Base-by-base conservation (phyloP, 2,329 filamentous ascomycete species). In the Colletotrichum eleusines region DNA sequence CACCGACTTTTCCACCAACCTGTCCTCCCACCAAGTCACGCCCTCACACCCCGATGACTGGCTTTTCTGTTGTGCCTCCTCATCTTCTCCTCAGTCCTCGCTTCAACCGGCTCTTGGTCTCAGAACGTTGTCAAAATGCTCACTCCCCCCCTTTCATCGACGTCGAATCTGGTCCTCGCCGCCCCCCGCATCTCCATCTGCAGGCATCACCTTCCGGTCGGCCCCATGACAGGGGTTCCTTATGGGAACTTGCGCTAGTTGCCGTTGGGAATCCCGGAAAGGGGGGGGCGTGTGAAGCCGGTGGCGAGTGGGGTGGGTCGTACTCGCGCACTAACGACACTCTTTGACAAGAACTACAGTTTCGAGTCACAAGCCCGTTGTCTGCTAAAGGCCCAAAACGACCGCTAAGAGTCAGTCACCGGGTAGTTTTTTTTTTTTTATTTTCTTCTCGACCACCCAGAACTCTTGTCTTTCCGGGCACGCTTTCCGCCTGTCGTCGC, bases 151-250 rank as follows among this genome's bases (percentile, higher is more conserved):
- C 42, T 69, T 66, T 61, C 54, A 26, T 55, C 65, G 69, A 72
- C 69, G 69, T 72, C 65, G 54, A 70, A 50, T 63, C 46, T 70
- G 40, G 61, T 69, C 50, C 61, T 69, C 55, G 60, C 40, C 61
- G 54, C 69, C 69, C 69, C 69, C 69, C 69, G 69, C 69, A 72
- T 64, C 61, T 33, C 66, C 60, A 64, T 70, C 65, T 72, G 69
- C 69, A 72, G 69, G 69, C 66, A 70, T 72, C 66, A 65, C 46
- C 58, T 57, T 70, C 54, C 60, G 58, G 64, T 53, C 44, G 53
- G 46, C 54, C 55, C 69, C 60, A 61, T 53, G 65, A 61, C 65
- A 69, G 66, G 66, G 65, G 69, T 72, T 70, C 57, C 40, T 57
- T 12, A 66, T 61, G 69, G 69, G 42, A 58, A 65, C 66, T 65